phyloP scores from a whole-genome alignment of 148 eudicot genomes.

The Rheum nobile region DNA sequence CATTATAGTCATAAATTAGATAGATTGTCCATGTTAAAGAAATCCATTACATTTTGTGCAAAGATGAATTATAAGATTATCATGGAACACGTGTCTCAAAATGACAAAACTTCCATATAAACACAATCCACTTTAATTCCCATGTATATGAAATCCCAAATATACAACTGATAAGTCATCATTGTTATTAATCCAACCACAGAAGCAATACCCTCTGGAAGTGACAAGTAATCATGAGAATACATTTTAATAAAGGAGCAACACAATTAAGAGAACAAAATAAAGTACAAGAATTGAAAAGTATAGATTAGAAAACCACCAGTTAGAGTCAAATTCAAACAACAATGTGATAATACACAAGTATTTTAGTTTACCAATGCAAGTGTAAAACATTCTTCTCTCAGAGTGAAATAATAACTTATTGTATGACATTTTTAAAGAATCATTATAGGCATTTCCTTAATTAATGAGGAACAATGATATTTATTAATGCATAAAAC shows the following conservation, averaged over 20 bases:
- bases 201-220: conserved; percentile 99
- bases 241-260: too few relatives aligned
- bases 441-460: neutral
- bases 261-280: too few relatives aligned
- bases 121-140: neutral
- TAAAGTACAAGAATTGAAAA: too few relatives aligned
- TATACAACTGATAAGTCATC: conserved; percentile 68
- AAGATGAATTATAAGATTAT: neutral
- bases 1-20: too few relatives aligned
- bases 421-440: neutral
- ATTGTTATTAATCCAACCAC: conserved; percentile 91
- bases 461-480: neutral
- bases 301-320: too few relatives aligned
- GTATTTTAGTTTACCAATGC: neutral
- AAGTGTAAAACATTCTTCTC: neutral
- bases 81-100: neutral
- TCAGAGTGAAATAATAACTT: neutral
- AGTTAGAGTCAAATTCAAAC: too few relatives aligned
- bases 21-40: too few relatives aligned
- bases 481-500: neutral
- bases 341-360: neutral
- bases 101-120: neutral
- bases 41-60: neutral
- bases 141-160: neutral
- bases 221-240: too few relatives aligned